Evolutionary conservation across 2,329 filamentous ascomycete genomes (phyloP).

Genomic region (Arthroderma sp.): DNA sequence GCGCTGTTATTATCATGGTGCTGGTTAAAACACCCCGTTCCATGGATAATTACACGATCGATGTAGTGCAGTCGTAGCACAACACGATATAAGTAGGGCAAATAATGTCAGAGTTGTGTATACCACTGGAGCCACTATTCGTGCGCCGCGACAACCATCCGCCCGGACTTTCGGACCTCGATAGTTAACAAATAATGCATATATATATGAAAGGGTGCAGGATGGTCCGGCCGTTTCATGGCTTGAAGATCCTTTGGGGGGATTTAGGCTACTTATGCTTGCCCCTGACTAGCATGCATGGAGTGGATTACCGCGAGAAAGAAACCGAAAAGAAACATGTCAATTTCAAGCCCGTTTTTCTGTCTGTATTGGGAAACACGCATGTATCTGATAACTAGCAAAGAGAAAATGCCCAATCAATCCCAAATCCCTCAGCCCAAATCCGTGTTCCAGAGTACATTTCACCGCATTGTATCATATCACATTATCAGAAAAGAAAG

Average conservation of each 20-base stretch:
- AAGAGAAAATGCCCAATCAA: background rate
- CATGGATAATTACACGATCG: background rate
- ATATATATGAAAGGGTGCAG: background rate
- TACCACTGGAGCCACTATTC: background rate
- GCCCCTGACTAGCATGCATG: background rate
- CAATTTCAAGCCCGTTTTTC: background rate
- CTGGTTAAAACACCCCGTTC: background rate
- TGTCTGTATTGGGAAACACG: background rate
- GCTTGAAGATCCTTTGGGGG: background rate
- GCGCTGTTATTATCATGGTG: background rate
- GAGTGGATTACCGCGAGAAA: background rate
- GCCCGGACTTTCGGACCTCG: background rate
- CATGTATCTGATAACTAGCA: background rate
- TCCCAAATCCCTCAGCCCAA: background rate
- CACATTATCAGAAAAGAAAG: background rate
- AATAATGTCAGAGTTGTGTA: too few species aligned
- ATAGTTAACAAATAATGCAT: background rate
- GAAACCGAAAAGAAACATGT: background rate
- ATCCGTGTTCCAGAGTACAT: background rate
- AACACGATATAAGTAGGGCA: background rate
- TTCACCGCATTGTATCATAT: constrained; percentile 2
- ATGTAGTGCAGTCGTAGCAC: background rate
- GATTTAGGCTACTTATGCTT: constrained; percentile 1
- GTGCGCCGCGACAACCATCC: background rate
- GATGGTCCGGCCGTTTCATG: constrained; percentile 1